Percentiles rank a stretch among this genome's conserved stretches.
Evolutionary conservation across 169 alveolate species (phyloP).

Genomic region (Eimeria acervulina): DNA sequence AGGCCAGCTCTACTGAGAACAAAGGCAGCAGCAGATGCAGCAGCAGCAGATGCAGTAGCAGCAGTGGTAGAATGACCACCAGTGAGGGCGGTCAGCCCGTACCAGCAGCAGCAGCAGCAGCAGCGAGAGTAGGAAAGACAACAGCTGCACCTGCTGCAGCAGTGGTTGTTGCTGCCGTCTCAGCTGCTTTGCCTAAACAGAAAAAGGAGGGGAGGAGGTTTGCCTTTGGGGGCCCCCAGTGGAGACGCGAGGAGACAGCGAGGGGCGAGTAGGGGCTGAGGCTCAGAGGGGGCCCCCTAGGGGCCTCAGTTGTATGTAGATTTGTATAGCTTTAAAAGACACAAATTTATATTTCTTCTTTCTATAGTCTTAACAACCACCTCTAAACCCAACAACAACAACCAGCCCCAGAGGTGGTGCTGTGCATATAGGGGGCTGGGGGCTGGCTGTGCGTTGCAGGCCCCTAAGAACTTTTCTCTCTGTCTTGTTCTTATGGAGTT

Average conservation of each 20-base stretch:
- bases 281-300: conserved; percentile 24
- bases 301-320: background rate
- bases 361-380: background rate
- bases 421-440: conserved; percentile 19
- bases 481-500: background rate
- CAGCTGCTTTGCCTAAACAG: background rate
- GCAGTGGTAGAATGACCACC: background rate
- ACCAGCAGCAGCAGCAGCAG: background rate
- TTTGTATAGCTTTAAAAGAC: background rate
- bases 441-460: conserved; percentile 1
- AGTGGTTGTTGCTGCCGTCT: background rate
- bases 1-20: background rate
- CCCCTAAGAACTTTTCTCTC: background rate
- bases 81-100: background rate
- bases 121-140: background rate
- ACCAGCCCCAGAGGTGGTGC: conserved; percentile 70
- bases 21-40: background rate
- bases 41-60: background rate
- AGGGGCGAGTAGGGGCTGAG: background rate
- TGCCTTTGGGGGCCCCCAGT: background rate
- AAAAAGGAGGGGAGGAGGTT: background rate
- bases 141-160: background rate
- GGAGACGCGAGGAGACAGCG: background rate
- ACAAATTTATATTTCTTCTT: background rate
- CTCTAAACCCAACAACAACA: background rate